Percentiles rank a stretch among this genome's conserved stretches.
Conservation (phyloP, 2,329 filamentous ascomycete genomes). For the Myriosclerotinia duriaeana region DNA sequence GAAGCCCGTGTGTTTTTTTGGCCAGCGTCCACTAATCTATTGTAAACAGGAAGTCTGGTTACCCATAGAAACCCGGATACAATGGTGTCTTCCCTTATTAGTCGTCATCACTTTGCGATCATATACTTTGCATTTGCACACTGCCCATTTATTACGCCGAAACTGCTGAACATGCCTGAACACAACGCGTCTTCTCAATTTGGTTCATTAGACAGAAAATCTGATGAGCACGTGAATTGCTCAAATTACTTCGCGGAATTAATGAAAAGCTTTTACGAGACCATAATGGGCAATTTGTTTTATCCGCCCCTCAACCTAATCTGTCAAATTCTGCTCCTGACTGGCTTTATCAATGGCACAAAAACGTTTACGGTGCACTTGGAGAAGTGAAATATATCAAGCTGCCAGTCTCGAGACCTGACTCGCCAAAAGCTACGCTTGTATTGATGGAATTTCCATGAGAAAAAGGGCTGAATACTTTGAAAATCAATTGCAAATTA, state of each 20-base stretch:
- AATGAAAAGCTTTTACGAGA: neutral
- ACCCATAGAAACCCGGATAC: neutral
- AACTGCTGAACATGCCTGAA: neutral
- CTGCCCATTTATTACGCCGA: too few species aligned
- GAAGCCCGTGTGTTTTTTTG: neutral
- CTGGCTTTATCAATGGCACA: neutral
- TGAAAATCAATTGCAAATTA: too few species aligned
- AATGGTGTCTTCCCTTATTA: neutral
- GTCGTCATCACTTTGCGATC: neutral
- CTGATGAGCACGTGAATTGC: neutral
- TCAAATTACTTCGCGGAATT: neutral
- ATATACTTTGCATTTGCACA: neutral
- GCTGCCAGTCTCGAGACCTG: neutral
- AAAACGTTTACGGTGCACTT: neutral
- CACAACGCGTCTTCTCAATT: neutral
- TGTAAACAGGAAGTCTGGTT: neutral
- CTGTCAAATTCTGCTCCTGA: too few species aligned
- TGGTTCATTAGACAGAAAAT: neutral
- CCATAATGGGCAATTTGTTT: neutral
- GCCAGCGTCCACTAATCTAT: neutral
- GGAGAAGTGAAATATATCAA: rapidly evolving
- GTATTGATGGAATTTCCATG: too few species aligned
- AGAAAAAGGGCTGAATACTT: too few species aligned
- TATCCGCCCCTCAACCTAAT: neutral
- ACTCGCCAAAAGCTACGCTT: neutral